Evolutionary conservation across 371 early-diverging fungal genomes (phyloP), one percentile per base, ranked within the genome.

Genomic region (Mucor sp.): DNA sequence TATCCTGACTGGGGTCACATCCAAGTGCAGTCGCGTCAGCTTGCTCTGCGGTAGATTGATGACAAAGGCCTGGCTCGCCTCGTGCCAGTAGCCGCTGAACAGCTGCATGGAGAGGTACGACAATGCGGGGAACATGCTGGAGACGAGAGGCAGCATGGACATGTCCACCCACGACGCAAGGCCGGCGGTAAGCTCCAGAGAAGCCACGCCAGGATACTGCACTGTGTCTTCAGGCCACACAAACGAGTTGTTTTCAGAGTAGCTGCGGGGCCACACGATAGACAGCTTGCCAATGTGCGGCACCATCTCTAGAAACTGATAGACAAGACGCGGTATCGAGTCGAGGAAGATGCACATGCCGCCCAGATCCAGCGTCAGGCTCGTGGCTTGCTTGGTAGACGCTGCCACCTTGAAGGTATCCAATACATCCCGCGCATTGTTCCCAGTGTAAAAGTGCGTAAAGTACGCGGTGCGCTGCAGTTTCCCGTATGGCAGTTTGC

Each of bases 1-100:
- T 32, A 58, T 41, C 17, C 65, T 21, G 15, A 65, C 33, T 17
- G 65, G 59, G 14, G 65, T 58, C 6, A 48, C 65, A 65, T 65
- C 65, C 37, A 65, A 35, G 58, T 65, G 48, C 14, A 65, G 14
- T 25, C 64, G n/a, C 9, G 58, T 43, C 8, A 65, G 32, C 5
- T 43, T 8, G 0, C 23, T 47, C 14, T 65, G 33, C 0, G 19
- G 33, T 48, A 65, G 47, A 17, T 58, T 33, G 2, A 65, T 11
- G 5, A 23, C 19, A 48, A 58, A 65, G 1, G 60, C 28, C 15
- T 5, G 19, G 12, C 56, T 37, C 5, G 12, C 43, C 14, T 33
- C 23, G 4, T 44, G 43, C 65, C 65, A 65, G 19, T 41, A 28
- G 11, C 65, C 65, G 47, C 58, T 47, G 48, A 23, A 21, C 9